Evolutionary conservation across 2,329 filamentous ascomycete genomes (phyloP), one percentile per base, ranked within the genome.

Genomic region (Colletotrichum cereale): DNA sequence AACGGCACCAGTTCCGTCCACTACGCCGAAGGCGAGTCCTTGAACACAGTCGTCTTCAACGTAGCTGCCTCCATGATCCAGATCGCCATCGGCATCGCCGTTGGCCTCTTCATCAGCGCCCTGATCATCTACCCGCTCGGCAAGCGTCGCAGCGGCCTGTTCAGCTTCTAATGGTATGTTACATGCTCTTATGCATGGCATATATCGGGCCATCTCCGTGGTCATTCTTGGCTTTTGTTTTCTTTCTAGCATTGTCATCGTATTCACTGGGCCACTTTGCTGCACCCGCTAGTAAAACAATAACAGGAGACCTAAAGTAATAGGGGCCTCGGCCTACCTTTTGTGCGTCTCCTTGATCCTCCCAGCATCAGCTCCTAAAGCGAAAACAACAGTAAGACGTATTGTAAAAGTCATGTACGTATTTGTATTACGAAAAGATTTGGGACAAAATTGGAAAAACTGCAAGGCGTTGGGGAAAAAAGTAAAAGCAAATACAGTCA

Each of bases 1-100:
- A 81, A 82, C 55, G 82, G 81, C 34, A 85, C 82, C 0, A 74
- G 74, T 14, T 75, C 75, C 5, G 76, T 80, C 11, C 53, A 74
- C 24, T 72, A 75, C 29, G 66, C 75, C 2, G 64, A 75, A 14
- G 76, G 70, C 42, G 72, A 74, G 53, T 47, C 62, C 64, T 48
- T 77, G 26, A 82, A 83, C 71, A 80, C 78, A 6, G 79, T 84
- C 34, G 80, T 85, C 6, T 86, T 84, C 72, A 82, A 82, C 31
- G 83, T 86, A 14, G 84, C 84, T 16, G 84, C 82, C 2, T 84
- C 82, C 38, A 87, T 87, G 85, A 85, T 87, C 48, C 84, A 87
- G 75, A 86, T 87, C 67, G 85, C 85, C 18, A 86, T 86, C 72
- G 85, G 85, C 18, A 86, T 87, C 61, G 85, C 85, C 7, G 83